Base-by-base conservation (phyloP, 2,329 filamentous ascomycete genomes). In the Boeremia lycopersici region DNA sequence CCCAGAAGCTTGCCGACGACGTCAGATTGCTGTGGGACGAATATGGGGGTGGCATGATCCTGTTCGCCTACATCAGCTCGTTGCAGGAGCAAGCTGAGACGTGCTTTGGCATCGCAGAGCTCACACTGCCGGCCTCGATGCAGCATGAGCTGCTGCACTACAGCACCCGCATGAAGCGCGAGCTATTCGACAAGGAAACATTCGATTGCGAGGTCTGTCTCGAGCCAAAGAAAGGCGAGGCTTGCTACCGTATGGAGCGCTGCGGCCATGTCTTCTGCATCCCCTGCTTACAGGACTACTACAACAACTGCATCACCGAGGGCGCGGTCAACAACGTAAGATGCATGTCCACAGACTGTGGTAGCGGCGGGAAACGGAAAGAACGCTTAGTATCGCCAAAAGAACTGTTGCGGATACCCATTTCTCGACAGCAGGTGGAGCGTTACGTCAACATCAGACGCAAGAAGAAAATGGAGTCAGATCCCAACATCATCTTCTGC, bases 221-320 rank as follows among this genome's bases (percentile, higher is more conserved):
- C 41, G 93, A 98, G 73, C 92, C 92, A 0, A 96, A 96, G 75
- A 97, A 96, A 72, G 95, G 95, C 1, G 76, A 79, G 0, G 83
- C 81, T 10, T 98, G 95, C 72, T 89, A 98, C 76, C 85, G 86
- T 36, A 87, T 98, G 82, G 76, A 89, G 40, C 86, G 88, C 54
- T 99, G 95, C 73, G 86, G 86, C 0, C 93, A 99, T 71, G 91
- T 98, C 33, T 99, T 98, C 70, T 99, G 95, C 74, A 78, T 88
- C 15, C 76, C 85, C n/a, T 99, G 95, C 69, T 80, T 99, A 2
- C 88, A 90, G 59, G 91, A 93, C 65, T 97, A 93, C 64, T 98
- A 96, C 81, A 91, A 89, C 63, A 88, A 86, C 60, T 92, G 91
- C 62, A 97, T 99, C 65, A 86, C 81, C 0, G 90, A 96, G 69